phyloP scores from a whole-genome alignment of 768 basidiomycete genomes.

The Leccinum uliginosum region DNA sequence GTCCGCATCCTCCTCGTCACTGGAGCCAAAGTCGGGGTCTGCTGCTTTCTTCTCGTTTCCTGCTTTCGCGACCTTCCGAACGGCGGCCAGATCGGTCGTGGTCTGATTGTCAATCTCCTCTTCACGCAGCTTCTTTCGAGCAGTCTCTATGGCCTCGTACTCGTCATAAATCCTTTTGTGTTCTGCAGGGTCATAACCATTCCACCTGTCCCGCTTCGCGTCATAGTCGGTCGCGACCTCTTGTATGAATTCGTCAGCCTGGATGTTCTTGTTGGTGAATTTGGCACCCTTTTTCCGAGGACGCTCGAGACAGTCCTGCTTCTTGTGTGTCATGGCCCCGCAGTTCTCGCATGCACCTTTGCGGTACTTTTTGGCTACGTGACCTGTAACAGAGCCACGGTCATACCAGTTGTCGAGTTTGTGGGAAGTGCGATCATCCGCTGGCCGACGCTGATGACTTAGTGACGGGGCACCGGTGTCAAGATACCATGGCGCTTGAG shows the following conservation, averaged over 20 bases:
- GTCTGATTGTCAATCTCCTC: conserved; percentile 98
- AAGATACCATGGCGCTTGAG: conserved; percentile 98
- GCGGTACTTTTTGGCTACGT: conserved; percentile 93
- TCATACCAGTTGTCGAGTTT: conserved; percentile 92
- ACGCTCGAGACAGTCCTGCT: conserved; percentile 89
- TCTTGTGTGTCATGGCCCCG: conserved; percentile 92
- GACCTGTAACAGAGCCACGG: conserved; percentile 77
- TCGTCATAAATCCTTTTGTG: conserved; percentile 89
- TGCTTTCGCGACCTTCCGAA: conserved; percentile 92
- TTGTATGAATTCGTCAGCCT: conserved; percentile 87
- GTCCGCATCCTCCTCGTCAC: conserved; percentile 92
- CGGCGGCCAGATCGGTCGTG: conserved; percentile 85
- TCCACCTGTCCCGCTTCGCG: conserved; percentile 97
- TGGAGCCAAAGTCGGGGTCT: conserved; percentile 94
- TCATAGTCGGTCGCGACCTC: conserved; percentile 76
- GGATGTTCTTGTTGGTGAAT: conserved; percentile 85
- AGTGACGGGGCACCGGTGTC: conserved; percentile 92
- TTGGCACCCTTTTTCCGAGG: conserved; percentile 96
- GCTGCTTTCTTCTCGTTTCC: conserved; percentile 64
- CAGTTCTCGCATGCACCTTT: conserved; percentile 99
- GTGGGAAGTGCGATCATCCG: conserved; percentile 50
- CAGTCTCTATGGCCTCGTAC: conserved; percentile 88
- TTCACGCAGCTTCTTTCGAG: conserved; percentile 85
- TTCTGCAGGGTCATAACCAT: conserved; percentile 89
- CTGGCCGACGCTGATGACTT: conserved; percentile 84